These are phyloP conservation scores for Umbelopsis sp. DNA, from an alignment of 192 early-diverging fungal species.

Conservation along the genomic window DNA sequence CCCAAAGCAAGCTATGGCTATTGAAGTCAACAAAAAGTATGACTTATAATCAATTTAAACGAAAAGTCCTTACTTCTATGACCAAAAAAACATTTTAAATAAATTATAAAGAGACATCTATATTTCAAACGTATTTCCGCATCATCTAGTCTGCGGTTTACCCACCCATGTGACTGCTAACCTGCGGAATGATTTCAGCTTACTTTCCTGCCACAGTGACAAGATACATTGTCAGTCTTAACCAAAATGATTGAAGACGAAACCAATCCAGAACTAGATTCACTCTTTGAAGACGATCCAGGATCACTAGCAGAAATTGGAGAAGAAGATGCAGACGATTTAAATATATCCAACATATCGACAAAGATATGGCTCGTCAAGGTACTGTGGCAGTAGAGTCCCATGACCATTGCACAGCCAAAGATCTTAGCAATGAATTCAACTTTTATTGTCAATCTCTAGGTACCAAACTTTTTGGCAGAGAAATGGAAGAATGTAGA, in stretches of 20 bases:
- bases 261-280: constrained; percentile 43
- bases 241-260: constrained; percentile 2
- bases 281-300: constrained; percentile 54
- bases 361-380: constrained; percentile 95
- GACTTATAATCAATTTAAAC: constrained; percentile 23
- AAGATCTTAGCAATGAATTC: not conserved
- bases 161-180: not conserved
- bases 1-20: constrained; percentile 52
- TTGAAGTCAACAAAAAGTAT: constrained; percentile 49
- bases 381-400: constrained; percentile 35
- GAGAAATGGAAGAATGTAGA: constrained; percentile 77
- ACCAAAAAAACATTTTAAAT: not conserved
- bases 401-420: not conserved
- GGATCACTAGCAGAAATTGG: constrained; percentile 49
- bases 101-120: too few relatives aligned
- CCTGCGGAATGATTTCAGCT: not conserved
- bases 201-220: not conserved
- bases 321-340: constrained; percentile 69
- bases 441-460: not conserved
- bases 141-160: too few relatives aligned
- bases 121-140: too few relatives aligned
- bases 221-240: not conserved
- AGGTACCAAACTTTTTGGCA: constrained; percentile 86
- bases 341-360: constrained; percentile 64
- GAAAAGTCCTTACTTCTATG: not conserved